Evolutionary conservation across 768 basidiomycete species (phyloP).

Genomic region (Boletus huronensis): DNA sequence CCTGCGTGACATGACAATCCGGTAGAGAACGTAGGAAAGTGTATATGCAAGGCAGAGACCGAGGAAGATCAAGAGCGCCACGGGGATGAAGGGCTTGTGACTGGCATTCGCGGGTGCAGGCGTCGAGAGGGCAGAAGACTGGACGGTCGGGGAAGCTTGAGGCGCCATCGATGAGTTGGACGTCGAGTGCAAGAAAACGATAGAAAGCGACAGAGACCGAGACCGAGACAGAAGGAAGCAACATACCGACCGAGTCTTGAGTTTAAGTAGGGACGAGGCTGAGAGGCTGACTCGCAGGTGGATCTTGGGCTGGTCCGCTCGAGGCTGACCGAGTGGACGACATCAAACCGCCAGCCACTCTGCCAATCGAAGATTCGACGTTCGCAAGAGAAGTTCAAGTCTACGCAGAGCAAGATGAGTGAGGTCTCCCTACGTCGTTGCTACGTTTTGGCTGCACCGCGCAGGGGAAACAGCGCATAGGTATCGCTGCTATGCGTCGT

Average conservation of each 20-base stretch:
- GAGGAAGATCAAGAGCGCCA: constrained; percentile 20
- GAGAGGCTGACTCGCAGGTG: constrained; percentile 22
- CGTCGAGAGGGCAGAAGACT: constrained; percentile 4
- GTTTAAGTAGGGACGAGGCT: constrained; percentile 3
- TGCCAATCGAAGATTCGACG: too few species aligned
- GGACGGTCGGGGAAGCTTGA: constrained; percentile 11
- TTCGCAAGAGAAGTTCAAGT: too few species aligned
- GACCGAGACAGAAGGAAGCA: constrained; percentile 11
- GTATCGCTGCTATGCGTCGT: too few species aligned
- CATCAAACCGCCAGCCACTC: background rate
- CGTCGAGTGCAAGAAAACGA: background rate
- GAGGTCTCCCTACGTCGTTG: too few species aligned
- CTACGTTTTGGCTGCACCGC: too few species aligned
- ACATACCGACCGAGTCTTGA: background rate
- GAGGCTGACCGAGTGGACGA: constrained; percentile 8
- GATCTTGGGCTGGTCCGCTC: background rate
- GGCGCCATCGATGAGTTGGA: constrained; percentile 22
- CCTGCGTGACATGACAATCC: constrained; percentile 19
- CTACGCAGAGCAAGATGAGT: too few species aligned
- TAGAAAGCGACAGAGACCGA: constrained; percentile 10
- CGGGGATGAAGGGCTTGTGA: constrained; percentile 15
- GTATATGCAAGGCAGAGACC: constrained; percentile 27
- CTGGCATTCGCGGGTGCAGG: background rate
- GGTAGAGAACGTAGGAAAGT: constrained; percentile 27
- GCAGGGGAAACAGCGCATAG: too few species aligned